These are phyloP conservation scores for Alternaria metachromatica DNA, from an alignment of 2,329 filamentous ascomycete species.

Conservation along the genomic window DNA sequence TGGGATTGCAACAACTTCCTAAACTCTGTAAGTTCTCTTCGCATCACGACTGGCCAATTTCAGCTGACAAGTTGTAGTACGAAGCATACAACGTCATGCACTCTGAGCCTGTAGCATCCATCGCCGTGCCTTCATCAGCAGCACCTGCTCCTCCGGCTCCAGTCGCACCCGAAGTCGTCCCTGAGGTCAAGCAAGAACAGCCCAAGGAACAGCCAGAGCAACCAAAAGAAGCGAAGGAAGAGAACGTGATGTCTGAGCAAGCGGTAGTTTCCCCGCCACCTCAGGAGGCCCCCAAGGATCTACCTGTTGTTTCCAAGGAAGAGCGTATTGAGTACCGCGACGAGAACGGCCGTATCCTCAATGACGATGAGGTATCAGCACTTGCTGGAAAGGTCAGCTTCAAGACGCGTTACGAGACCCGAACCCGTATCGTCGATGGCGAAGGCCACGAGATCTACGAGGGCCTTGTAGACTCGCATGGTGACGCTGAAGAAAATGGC, in stretches of 20 bases:
- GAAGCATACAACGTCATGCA: conserved; percentile 35
- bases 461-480: conserved; percentile 48
- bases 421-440: conserved; percentile 81
- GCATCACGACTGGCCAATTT: conserved; percentile 3
- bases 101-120: conserved; percentile 26
- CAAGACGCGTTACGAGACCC: conserved; percentile 94
- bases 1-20: conserved; percentile 98
- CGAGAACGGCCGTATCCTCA: conserved; percentile 86
- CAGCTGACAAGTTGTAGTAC: conserved; percentile 31
- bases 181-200: conserved; percentile 15
- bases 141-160: conserved; percentile 30
- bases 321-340: conserved; percentile 94
- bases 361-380: conserved; percentile 80
- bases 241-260: conserved; percentile 34
- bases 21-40: conserved; percentile 72
- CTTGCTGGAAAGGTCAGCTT: conserved; percentile 94
- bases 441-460: conserved; percentile 76
- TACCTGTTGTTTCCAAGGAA: conserved; percentile 63
- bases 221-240: conserved; percentile 24
- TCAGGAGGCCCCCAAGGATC: conserved; percentile 29
- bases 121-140: conserved; percentile 35
- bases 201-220: conserved; percentile 14
- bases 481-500: conserved; percentile 37
- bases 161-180: conserved; percentile 9
- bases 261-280: conserved; percentile 42